Evolutionary conservation across 2,329 filamentous ascomycete genomes (phyloP).

Genomic region (Exophiala viscosa): DNA sequence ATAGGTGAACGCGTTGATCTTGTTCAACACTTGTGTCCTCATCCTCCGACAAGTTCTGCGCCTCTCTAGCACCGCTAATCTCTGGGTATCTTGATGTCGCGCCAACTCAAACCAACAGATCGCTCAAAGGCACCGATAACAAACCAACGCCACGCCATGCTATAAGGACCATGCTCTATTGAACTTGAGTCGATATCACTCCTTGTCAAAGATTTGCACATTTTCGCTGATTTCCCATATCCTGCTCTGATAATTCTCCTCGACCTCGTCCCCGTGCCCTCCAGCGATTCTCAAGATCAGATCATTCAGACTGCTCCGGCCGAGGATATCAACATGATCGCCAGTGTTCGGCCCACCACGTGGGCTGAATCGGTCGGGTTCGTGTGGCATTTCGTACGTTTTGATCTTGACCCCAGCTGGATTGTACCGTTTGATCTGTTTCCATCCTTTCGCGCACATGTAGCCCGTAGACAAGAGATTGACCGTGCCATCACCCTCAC

Average conservation of each 20-base stretch:
- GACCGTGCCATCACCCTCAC: constrained; percentile 94
- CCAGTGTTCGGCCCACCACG: constrained; percentile 69
- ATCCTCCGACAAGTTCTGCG: too few species aligned
- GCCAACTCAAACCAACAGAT: too few species aligned
- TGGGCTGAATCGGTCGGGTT: constrained; percentile 87
- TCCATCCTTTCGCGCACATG: constrained; percentile 96
- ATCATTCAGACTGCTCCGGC: constrained; percentile 84
- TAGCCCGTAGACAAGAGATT: constrained; percentile 89
- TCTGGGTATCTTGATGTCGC: not conserved
- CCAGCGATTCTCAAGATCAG: constrained; percentile 81
- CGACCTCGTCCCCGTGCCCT: constrained; percentile 74
- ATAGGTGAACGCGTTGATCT: too few species aligned
- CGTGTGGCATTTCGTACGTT: constrained; percentile 93
- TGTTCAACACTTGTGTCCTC: too few species aligned
- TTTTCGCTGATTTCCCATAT: constrained; percentile 79
- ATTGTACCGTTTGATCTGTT: constrained; percentile 80
- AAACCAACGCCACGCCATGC: constrained; percentile 7
- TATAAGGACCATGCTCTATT: not conserved
- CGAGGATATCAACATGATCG: constrained; percentile 95
- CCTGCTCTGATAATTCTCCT: constrained; percentile 72
- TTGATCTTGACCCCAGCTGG: constrained; percentile 76
- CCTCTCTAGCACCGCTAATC: too few species aligned
- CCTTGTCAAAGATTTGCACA: constrained; percentile 75
- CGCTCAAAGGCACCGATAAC: too few species aligned
- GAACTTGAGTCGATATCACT: constrained; percentile 26